A percentile compares a stretch with the other conserved stretches of the same genome.
Conservation (phyloP, 169 alveolate species). For the Cryptosporidium parvum region DNA sequence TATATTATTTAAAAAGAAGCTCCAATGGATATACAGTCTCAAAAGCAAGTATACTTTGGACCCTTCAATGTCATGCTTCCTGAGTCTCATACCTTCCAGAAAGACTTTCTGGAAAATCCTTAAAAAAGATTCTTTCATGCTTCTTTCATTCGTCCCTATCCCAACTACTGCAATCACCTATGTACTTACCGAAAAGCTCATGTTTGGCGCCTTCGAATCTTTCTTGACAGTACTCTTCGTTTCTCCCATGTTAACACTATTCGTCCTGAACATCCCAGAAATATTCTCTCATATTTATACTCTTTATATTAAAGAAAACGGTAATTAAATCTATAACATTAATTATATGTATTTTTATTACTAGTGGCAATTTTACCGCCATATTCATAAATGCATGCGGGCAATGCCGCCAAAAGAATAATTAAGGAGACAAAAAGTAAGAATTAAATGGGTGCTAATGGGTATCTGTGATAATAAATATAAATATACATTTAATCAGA, state of each 20-base stretch:
- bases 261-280: constrained; percentile 37
- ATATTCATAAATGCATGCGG: background rate
- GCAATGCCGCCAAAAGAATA: background rate
- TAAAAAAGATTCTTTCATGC: constrained; percentile 27
- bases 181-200: constrained; percentile 23
- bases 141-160: constrained; percentile 46
- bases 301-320: background rate
- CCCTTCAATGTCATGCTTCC: constrained; percentile 31
- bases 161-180: constrained; percentile 32
- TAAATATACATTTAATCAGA: background rate
- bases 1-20: constrained; percentile 36
- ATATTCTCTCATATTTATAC: constrained; percentile 16
- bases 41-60: constrained; percentile 9
- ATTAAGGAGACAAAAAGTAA: background rate
- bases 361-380: background rate
- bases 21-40: constrained; percentile 34
- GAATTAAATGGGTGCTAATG: background rate
- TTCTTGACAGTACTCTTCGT: constrained; percentile 54
- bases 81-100: constrained; percentile 47
- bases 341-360: too few relatives aligned
- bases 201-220: constrained; percentile 72
- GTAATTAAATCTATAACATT: too few relatives aligned
- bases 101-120: constrained; percentile 60
- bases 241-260: constrained; percentile 44
- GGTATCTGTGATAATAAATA: background rate